Evolutionary conservation across 257 asterid species (phyloP), one percentile per base, ranked within the genome.

Genomic region (Solanum etuberosum): DNA sequence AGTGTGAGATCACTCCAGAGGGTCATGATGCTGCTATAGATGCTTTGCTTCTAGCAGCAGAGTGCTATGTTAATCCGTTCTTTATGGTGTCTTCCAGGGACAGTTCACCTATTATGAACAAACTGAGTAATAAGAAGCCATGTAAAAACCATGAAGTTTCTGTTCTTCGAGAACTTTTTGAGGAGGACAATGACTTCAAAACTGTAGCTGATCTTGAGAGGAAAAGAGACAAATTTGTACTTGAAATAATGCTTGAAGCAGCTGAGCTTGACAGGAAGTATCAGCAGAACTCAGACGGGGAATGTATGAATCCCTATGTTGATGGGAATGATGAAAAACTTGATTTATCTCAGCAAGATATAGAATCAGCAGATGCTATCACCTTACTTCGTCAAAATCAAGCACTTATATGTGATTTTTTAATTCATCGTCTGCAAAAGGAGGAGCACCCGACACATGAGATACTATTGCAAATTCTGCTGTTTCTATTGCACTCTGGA

Each of bases 1-100:
- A 92, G 90, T 87, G 88, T 88, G 92, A 93, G 88, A 88, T 90
- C 88, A 91, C 95, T 40, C 91, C 76, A 54, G 99, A 97, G 91
- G 92, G 93, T 92, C 98, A 95, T 88, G 93, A 90, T 88, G 94
- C 96, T 42, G 94, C 96, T 78, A 90, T 95, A 85, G 99, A 95
- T 89, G 95, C 99, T 59, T 92, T 97, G 92, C 98, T 97, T 92
- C 93, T 97, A 86, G 99, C 98, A 21, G 99, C 98, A 23, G 99
- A 97, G 88, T 97, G 99, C 89, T 92, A 92, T 87, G 92, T 95
- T 61, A 96, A 94, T 95, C 99, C 99, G 84, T 93, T 89, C 94
- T 95, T 94, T 91, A 91, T 93, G 94, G 88, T 87, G 91, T 87
- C 97, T 87, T 91, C 91, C 88, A 83, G 89, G 89, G 94, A 90